These are phyloP conservation scores for Vishniacozyma victoriae DNA, from an alignment of 768 basidiomycete species.

Conservation along the genomic window DNA sequence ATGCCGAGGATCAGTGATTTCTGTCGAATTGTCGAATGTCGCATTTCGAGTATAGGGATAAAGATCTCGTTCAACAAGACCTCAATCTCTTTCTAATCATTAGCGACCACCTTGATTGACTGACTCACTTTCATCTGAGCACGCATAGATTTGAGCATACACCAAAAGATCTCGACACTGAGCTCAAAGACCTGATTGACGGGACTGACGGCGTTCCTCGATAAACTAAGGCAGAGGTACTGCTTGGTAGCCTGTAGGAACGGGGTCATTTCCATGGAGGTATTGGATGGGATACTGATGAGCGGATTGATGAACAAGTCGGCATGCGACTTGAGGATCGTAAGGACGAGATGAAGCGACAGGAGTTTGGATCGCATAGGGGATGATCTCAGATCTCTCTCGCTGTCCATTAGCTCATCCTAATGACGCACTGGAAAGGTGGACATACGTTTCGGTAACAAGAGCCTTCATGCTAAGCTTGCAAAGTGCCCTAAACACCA, in stretches of 20 bases:
- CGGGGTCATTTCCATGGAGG: constrained; percentile 75
- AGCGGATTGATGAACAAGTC: constrained; percentile 77
- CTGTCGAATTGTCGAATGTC: constrained; percentile 88
- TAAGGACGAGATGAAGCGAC: constrained; percentile 87
- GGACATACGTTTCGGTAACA: constrained; percentile 75
- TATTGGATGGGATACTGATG: constrained; percentile 86
- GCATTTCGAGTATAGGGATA: constrained; percentile 96
- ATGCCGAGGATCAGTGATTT: constrained; percentile 79
- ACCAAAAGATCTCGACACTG: constrained; percentile 97
- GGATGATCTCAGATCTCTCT: constrained; percentile 91
- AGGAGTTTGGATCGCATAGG: constrained; percentile 95
- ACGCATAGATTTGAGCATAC: constrained; percentile 85
- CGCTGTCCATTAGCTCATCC: constrained; percentile 57
- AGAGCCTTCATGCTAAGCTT: constrained; percentile 97
- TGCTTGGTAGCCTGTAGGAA: constrained; percentile 94
- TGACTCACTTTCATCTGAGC: constrained; percentile 81
- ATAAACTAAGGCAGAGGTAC: constrained; percentile 86
- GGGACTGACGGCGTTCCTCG: constrained; percentile 89
- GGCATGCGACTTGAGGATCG: constrained; percentile 87
- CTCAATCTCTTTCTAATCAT: constrained; percentile 91
- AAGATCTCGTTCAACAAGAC: constrained; percentile 98
- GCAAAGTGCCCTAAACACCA: constrained; percentile 93
- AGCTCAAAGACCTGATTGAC: constrained; percentile 96
- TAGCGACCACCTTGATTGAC: neutral
- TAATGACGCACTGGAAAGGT: too few relatives aligned